Conservation (phyloP, 2,329 filamentous ascomycete genomes). For the Colletotrichum cordylinicola region DNA sequence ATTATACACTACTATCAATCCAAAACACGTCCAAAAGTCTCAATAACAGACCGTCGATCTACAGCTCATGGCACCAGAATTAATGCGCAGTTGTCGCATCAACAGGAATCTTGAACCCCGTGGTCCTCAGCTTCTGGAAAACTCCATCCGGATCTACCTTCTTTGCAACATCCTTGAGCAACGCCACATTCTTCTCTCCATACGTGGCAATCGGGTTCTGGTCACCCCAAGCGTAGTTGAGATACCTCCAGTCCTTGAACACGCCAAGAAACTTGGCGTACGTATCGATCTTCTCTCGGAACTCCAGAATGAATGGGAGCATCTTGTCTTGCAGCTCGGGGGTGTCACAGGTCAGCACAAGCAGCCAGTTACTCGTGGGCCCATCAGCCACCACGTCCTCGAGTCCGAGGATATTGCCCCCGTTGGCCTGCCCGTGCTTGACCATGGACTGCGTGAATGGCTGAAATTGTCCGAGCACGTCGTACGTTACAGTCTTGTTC, state of each 20-base stretch:
- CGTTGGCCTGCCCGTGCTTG: constrained; percentile 23
- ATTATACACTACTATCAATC: background rate
- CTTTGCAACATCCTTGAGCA: constrained; percentile 30
- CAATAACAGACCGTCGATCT: accelerated
- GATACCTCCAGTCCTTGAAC: constrained; percentile 41
- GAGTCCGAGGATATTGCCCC: constrained; percentile 38
- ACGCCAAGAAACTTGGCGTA: constrained; percentile 31
- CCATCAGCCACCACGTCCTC: constrained; percentile 39
- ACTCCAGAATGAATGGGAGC: constrained; percentile 57
- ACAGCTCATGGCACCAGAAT: accelerated
- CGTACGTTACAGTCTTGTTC: background rate
- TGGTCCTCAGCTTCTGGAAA: constrained; percentile 37
- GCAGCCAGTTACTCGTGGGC: constrained; percentile 40
- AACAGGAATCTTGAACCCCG: constrained; percentile 32
- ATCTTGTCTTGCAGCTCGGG: constrained; percentile 38
- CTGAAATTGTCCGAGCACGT: constrained; percentile 27
- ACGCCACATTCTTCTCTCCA: constrained; percentile 37
- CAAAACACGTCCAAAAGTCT: background rate
- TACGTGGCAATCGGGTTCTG: constrained; percentile 45
- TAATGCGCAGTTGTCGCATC: background rate
- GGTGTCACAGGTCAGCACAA: constrained; percentile 43
- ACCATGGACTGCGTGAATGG: constrained; percentile 36
- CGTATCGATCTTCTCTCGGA: constrained; percentile 58
- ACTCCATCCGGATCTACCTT: constrained; percentile 38
- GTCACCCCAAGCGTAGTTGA: constrained; percentile 48